Base-by-base conservation (phyloP, 441 rosid genomes). In the Manihot esculenta region DNA sequence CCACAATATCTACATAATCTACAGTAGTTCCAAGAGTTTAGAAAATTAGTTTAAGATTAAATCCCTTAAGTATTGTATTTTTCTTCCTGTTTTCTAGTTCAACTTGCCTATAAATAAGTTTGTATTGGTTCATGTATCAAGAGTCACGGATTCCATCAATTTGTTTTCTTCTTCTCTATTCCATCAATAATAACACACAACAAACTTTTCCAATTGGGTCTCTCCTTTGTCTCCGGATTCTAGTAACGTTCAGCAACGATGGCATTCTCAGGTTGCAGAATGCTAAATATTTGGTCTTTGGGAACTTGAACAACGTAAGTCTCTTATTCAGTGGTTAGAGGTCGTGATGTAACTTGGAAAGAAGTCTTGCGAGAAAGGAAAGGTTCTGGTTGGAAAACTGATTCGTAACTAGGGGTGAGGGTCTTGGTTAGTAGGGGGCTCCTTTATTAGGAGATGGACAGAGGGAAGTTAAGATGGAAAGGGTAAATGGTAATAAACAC, bases 251-350 rank as follows among this genome's bases (percentile, higher is more conserved):
- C 78, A 0, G 82, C 76, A 3, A 81, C 63, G 12, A 59, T 48
- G 20, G 83, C 79, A 18, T 79, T 76, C 55, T 79, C 84, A 0
- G 81, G 80, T 0, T 80, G 79, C 0, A 85, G 86, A 9, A 77
- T 72, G 0, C 79, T 78, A 7, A 81, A 85, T 17, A 83, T 83
- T 71, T 83, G 84, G 6, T 85, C 88, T 42, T 79, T 85, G 1
- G 85, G 88, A 69, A 83, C 58, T 68, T 85, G 85, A 47, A 85
- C 71, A 8, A 85, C 71, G 18, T 79, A 79, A n/a, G 80, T 83
- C 3, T 72, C 74, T 2, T 56, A 18, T 0, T 74, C 71, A 1
- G n/a, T 21, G 24, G 41, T 11, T 9, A 20, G 12, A 12, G 54
- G 17, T 1, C 51, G 10, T 62, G 54, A 15, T 12, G 15, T 24